A percentile compares a stretch with the other conserved stretches of the same genome.
phyloP scores from a whole-genome alignment of 1,139 yeast genomes.

The Suhomyces bribrorum region DNA sequence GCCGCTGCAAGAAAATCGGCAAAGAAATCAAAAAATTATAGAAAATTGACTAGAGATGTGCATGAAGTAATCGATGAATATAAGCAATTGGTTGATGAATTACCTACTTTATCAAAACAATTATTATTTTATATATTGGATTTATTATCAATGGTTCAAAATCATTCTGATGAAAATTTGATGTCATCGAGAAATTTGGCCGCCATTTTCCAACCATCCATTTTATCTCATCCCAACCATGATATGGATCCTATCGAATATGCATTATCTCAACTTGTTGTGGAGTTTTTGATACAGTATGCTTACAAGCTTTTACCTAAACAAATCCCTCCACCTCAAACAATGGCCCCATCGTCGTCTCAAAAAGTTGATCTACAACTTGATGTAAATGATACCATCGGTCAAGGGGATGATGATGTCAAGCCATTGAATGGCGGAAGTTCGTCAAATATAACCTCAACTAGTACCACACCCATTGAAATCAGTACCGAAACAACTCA shows the following conservation, averaged over 20 bases:
- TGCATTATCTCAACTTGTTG: conserved; percentile 81
- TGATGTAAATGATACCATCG: conserved; percentile 9
- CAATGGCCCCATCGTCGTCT: conserved; percentile 6
- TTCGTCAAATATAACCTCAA: conserved; percentile 18
- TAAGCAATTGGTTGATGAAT: conserved; percentile 61
- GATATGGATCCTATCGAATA: conserved; percentile 92
- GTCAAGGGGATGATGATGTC: conserved; percentile 5
- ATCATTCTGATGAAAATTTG: conserved; percentile 71
- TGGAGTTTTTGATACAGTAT: conserved; percentile 86
- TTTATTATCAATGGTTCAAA: conserved; percentile 80
- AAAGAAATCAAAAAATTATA: conserved; percentile 30
- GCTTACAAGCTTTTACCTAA: conserved; percentile 73
- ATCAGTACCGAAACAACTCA: conserved; percentile 8
- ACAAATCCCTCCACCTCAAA: conserved; percentile 18
- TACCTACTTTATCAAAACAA: conserved; percentile 76
- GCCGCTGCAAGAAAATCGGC: conserved; percentile 20
- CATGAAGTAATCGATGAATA: conserved; percentile 71
- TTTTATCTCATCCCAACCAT: conserved; percentile 87
- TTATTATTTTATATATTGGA: conserved; percentile 86
- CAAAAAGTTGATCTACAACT: conserved; percentile 3
- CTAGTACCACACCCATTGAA: conserved; percentile 22
- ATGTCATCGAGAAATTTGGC: conserved; percentile 95
- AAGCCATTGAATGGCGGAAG: conserved; percentile 3
- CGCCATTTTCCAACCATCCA: conserved; percentile 94
- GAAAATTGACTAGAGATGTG: conserved; percentile 57